phyloP scores from a whole-genome alignment of 108 stramenopile genomes.

The Craspedostauros australis region DNA sequence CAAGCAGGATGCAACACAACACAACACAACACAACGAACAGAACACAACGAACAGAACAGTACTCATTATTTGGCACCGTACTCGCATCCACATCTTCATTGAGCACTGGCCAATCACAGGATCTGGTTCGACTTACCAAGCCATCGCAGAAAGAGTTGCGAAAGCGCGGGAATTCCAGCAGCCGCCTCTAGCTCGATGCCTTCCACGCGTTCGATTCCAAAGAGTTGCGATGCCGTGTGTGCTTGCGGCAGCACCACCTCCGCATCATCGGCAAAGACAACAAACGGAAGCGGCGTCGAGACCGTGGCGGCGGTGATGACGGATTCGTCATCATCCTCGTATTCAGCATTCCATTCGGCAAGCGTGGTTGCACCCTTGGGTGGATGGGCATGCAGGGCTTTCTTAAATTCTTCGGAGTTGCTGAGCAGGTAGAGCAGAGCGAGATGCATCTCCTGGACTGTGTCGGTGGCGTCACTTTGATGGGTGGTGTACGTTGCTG shows the following conservation, averaged over 20 bases:
- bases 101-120: no score
- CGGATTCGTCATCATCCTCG: constrained; percentile 36
- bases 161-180: constrained; percentile 69
- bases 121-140: constrained; percentile 57
- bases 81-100: no score
- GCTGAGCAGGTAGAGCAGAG: constrained; percentile 59
- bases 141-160: constrained; percentile 75
- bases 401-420: constrained; percentile 75
- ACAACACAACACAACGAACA: no score
- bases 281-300: constrained; percentile 68
- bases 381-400: constrained; percentile 42
- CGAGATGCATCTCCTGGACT: constrained; percentile 71
- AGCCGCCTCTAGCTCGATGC: constrained; percentile 85
- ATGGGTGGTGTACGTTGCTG: neutral
- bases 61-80: no score
- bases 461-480: constrained; percentile 52
- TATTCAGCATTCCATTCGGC: constrained; percentile 67
- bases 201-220: constrained; percentile 72
- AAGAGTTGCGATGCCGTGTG: constrained; percentile 84
- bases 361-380: constrained; percentile 43
- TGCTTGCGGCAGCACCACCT: constrained; percentile 82
- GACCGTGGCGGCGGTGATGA: constrained; percentile 12
- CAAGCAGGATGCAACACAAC: no score
- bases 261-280: constrained; percentile 81
- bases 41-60: no score